Conservation (phyloP, 2,329 filamentous ascomycete species). For the Apiospora hydei region DNA sequence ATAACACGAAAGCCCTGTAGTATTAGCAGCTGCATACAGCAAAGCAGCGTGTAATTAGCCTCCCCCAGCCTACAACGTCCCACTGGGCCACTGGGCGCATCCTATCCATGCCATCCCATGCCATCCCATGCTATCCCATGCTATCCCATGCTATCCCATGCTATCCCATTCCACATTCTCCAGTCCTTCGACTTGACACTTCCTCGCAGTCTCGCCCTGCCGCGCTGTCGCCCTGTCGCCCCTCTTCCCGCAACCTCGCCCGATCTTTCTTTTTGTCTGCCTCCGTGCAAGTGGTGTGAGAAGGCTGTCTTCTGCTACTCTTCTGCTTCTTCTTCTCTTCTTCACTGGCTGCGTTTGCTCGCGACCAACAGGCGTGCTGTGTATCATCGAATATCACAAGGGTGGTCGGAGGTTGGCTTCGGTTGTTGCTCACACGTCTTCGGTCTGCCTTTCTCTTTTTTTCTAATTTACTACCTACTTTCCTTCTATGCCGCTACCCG, state of each 20-base stretch:
- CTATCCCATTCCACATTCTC: not conserved
- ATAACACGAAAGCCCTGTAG: not conserved
- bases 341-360: not conserved
- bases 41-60: constrained; percentile 4
- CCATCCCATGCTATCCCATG: not conserved
- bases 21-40: constrained; percentile 1
- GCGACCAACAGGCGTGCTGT: not conserved
- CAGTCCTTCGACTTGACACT: constrained; percentile 5
- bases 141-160: not conserved
- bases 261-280: not conserved
- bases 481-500: not conserved
- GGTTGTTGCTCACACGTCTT: not conserved
- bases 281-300: not conserved
- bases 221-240: not conserved
- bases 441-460: not conserved
- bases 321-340: not conserved
- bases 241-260: constrained; percentile 8
- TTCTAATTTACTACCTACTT: not conserved
- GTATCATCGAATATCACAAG: constrained; percentile 14
- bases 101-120: not conserved
- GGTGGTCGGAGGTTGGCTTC: constrained; percentile 18
- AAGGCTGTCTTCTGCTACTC: not conserved
- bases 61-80: constrained; percentile 17
- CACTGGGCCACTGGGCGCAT: constrained; percentile 20
- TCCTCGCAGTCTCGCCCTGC: not conserved